A percentile compares a stretch with the other conserved stretches of the same genome.
These are phyloP conservation scores for Phytopythium mirpurense DNA, from an alignment of 352 stramenopile genomes.

Conservation along the genomic window DNA sequence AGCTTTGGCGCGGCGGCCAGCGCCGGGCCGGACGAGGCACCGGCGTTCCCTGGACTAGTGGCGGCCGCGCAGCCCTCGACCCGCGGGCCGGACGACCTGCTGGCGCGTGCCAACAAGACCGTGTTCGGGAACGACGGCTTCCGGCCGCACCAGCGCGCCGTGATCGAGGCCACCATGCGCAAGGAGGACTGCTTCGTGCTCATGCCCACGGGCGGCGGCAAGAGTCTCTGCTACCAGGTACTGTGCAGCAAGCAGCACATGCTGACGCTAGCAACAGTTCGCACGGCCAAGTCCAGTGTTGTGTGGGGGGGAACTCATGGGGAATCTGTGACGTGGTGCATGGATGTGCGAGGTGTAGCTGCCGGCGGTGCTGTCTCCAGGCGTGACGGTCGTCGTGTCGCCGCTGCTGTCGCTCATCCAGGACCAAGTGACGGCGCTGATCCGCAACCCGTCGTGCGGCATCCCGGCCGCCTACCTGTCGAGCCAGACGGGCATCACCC, in stretches of 20 bases:
- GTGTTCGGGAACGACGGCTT: slow-evolving; percentile 82
- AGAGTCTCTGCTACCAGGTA: slow-evolving; percentile 92
- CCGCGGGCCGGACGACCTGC: slow-evolving; percentile 18
- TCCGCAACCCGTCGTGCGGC: slow-evolving; percentile 52
- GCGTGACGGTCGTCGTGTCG: slow-evolving; percentile 92
- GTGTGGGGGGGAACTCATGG: too few relatives aligned
- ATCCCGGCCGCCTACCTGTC: slow-evolving; percentile 75
- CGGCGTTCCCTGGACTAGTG: background rate
- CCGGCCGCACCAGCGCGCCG: slow-evolving; percentile 87
- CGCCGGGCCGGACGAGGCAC: too few relatives aligned
- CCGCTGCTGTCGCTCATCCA: slow-evolving; percentile 93
- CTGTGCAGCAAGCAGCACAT: too few relatives aligned
- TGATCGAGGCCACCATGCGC: slow-evolving; percentile 90
- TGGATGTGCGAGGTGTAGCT: slow-evolving; percentile 11
- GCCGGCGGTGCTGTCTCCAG: slow-evolving; percentile 49
- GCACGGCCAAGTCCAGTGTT: too few relatives aligned
- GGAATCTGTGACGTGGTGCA: background rate
- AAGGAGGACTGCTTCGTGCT: slow-evolving; percentile 92
- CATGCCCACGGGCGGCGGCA: slow-evolving; percentile 92
- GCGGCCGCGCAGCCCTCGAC: background rate
- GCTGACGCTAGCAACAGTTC: too few relatives aligned
- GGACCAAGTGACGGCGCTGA: slow-evolving; percentile 88
- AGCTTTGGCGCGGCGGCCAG: too few relatives aligned
- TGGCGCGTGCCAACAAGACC: slow-evolving; percentile 48
- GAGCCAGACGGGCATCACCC: slow-evolving; percentile 58